phyloP scores from a whole-genome alignment of 371 early-diverging fungal genomes.

The Syncephalis plumigaleata region DNA sequence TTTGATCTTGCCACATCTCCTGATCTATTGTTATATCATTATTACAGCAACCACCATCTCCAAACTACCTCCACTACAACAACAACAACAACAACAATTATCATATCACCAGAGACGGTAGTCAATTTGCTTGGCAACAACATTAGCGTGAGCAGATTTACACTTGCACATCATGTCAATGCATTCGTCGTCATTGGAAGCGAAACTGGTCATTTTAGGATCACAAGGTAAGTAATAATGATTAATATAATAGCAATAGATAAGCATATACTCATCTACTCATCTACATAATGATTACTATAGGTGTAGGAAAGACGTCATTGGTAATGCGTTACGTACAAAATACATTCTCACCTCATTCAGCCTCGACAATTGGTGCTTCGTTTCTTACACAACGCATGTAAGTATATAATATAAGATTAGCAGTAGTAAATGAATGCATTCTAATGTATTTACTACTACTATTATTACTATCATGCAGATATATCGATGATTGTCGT shows the following conservation, averaged over 20 bases:
- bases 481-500: constrained; percentile 43
- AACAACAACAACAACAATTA: too few relatives aligned
- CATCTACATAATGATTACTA: background rate
- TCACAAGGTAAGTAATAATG: constrained; percentile 30
- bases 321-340: constrained; percentile 63
- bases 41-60: too few relatives aligned
- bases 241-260: too few relatives aligned
- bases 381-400: constrained; percentile 63
- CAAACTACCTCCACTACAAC: too few relatives aligned
- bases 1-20: too few relatives aligned
- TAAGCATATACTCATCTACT: background rate
- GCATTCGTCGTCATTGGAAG: constrained; percentile 35
- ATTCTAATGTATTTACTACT: too few relatives aligned
- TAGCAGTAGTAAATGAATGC: background rate
- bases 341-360: constrained; percentile 57
- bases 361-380: constrained; percentile 66
- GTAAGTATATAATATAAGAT: constrained; percentile 14
- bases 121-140: too few relatives aligned
- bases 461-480: constrained; percentile 8
- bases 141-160: too few relatives aligned
- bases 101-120: too few relatives aligned
- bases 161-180: constrained; percentile 2
- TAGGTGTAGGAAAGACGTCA: constrained; percentile 71
- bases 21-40: too few relatives aligned
- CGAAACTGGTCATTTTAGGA: constrained; percentile 59